A percentile compares a stretch with the other conserved stretches of the same genome.
Conservation (phyloP, 2,329 filamentous ascomycete genomes). For the Pyrenochaeta sp. region DNA sequence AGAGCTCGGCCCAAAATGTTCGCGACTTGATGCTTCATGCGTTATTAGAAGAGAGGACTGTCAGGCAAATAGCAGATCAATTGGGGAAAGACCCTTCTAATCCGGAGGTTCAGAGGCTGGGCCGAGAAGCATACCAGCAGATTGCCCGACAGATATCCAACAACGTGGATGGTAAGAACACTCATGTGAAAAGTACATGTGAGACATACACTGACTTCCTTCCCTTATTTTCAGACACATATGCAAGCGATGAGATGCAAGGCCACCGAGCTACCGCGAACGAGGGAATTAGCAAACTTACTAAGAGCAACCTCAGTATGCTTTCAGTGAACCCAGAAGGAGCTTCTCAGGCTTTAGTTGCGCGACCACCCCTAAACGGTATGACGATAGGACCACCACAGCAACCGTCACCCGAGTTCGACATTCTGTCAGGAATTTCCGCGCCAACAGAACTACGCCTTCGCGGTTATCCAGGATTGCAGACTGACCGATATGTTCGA, state of each 20-base stretch:
- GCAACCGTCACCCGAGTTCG: conserved; percentile 22
- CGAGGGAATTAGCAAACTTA: conserved; percentile 49
- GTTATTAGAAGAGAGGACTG: conserved; percentile 55
- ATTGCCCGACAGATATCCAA: conserved; percentile 50
- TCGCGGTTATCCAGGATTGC: conserved; percentile 38
- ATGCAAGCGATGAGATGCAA: conserved; percentile 51
- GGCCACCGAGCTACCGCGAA: conserved; percentile 44
- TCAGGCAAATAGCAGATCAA: conserved; percentile 50
- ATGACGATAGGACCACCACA: conserved; percentile 10
- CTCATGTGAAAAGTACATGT: too few relatives aligned
- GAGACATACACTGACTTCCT: too few relatives aligned
- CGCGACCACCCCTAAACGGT: conserved; percentile 16
- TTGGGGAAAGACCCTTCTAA: conserved; percentile 43
- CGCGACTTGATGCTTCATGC: conserved; percentile 55
- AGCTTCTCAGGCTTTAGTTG: conserved; percentile 34
- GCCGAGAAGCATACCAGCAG: conserved; percentile 49
- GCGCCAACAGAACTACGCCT: conserved; percentile 29
- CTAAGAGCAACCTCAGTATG: conserved; percentile 34
- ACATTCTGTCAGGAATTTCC: conserved; percentile 23
- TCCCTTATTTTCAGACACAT: conserved; percentile 23
- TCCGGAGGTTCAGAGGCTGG: conserved; percentile 49
- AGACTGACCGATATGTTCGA: conserved; percentile 42
- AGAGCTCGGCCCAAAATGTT: conserved; percentile 36
- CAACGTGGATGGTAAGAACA: conserved; percentile 36
- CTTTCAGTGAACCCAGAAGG: conserved; percentile 29